phyloP scores from a whole-genome alignment of 768 basidiomycete species.

The Lepiota venenata region DNA sequence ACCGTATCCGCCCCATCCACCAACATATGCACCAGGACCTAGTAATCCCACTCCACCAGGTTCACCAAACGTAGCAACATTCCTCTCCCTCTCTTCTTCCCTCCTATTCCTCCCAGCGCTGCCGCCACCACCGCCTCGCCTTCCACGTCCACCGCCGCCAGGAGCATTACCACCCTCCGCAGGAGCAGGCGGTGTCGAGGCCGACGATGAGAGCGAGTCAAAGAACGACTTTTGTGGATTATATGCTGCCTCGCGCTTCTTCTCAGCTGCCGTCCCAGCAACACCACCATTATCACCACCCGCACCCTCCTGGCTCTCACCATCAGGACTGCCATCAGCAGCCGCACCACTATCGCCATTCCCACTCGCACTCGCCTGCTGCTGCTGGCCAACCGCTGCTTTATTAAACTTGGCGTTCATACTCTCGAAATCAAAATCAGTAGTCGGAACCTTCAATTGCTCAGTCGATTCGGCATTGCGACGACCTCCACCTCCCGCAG shows the following conservation, averaged over 20 bases:
- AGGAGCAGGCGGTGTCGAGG: slow-evolving; percentile 16
- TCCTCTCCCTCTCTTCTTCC: slow-evolving; percentile 82
- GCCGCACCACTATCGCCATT: slow-evolving; percentile 26
- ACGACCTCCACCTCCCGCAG: slow-evolving; percentile 17
- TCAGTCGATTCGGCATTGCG: slow-evolving; percentile 18
- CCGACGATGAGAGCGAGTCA: slow-evolving; percentile 55
- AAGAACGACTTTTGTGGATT: slow-evolving; percentile 82
- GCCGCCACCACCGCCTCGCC: slow-evolving; percentile 40
- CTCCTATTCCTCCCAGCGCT: slow-evolving; percentile 62
- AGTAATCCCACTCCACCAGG: slow-evolving; percentile 75
- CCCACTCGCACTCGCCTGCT: slow-evolving; percentile 18
- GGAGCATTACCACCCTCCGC: slow-evolving; percentile 21
- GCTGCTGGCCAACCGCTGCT: slow-evolving; percentile 37
- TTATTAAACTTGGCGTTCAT: slow-evolving; percentile 85
- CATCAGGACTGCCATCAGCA: slow-evolving; percentile 21
- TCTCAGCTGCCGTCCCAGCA: slow-evolving; percentile 26
- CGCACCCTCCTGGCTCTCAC: slow-evolving; percentile 6
- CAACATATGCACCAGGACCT: slow-evolving; percentile 78
- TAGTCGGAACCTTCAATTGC: slow-evolving; percentile 64
- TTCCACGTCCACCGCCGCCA: slow-evolving; percentile 33
- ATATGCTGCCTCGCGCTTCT: slow-evolving; percentile 48
- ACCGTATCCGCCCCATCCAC: slow-evolving; percentile 73
- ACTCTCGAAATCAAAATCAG: slow-evolving; percentile 80
- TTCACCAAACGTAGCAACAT: slow-evolving; percentile 86
- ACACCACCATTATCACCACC: slow-evolving; percentile 20